Evolutionary conservation across 1,284 basidiomycete genomes (phyloP), one percentile per base, ranked within the genome.

Genomic region (Irpex sp.): DNA sequence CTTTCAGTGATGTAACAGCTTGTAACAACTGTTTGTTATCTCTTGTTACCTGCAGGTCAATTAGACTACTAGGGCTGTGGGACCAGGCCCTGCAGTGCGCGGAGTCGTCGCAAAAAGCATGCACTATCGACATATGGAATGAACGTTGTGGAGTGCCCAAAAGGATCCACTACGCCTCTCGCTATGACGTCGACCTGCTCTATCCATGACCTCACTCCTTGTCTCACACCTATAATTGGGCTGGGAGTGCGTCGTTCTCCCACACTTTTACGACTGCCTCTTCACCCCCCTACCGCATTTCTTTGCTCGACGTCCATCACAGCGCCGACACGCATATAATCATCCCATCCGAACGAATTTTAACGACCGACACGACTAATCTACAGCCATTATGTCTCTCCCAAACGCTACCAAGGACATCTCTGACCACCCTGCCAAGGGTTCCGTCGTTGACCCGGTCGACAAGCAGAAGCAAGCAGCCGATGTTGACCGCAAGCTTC

Each of bases 401-500:
- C 85, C 88, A 2, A 74, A 79, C 47, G 82, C 89, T 8, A 70
- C 74, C 33, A 85, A 85, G 75, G 85, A 88, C 66, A 81, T 88
- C 65, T 81, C 82, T 55, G 77, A 80, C 54, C 77, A 85, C 60
- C 89, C 89, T 8, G 73, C 76, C 9, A 73, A 79, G 68, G 80
- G 79, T 63, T 78, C 85, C 50, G 88, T 90, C 58, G 79, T 81
- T 37, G 81, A 79, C 31, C 89, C 89, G 8, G 76, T 82, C 61
- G 76, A 89, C 75, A 85, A 79, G 66, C 70, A 69, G 3, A 72
- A 71, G 33, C 84, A 85, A 69, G 83, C 83, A 0, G 82, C 80
- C 0, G 87, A 90, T 68, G 79, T 90, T 60, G 83, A 88, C 66
- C 80, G 87, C 66, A 90, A 90, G 77, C 78, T 93, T 58, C 83